A percentile compares a stretch with the other conserved stretches of the same genome.
These are phyloP conservation scores for Aspergillus clavatus DNA, from an alignment of 2,329 filamentous ascomycete species.

Conservation along the genomic window DNA sequence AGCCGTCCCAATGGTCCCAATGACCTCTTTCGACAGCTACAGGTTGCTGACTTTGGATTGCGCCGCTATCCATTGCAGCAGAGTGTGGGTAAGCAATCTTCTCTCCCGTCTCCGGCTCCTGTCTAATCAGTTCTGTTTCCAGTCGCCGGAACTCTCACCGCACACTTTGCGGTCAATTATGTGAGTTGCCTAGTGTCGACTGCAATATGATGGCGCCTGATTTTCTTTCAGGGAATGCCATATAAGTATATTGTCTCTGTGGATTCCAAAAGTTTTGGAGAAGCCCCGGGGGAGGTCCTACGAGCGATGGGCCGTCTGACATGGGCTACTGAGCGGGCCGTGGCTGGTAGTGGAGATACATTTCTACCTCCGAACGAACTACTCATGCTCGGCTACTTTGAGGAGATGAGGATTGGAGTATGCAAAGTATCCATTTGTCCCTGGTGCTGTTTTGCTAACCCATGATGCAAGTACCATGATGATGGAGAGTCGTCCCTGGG, in stretches of 20 bases:
- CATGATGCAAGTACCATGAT: slow-evolving; percentile 50
- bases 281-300: slow-evolving; percentile 41
- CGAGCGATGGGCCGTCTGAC: slow-evolving; percentile 47
- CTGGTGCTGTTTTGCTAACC: neutral
- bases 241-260: slow-evolving; percentile 56
- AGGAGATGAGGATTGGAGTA: slow-evolving; percentile 51
- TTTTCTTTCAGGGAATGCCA: slow-evolving; percentile 46
- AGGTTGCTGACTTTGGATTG: slow-evolving; percentile 44
- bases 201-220: slow-evolving; percentile 2
- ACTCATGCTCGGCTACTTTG: slow-evolving; percentile 52
- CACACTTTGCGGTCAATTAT: slow-evolving; percentile 48
- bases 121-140: neutral
- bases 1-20: slow-evolving; percentile 53
- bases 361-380: slow-evolving; percentile 51
- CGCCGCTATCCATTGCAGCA: slow-evolving; percentile 36
- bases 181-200: slow-evolving; percentile 22
- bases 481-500: slow-evolving; percentile 55
- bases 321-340: slow-evolving; percentile 47
- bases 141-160: slow-evolving; percentile 39
- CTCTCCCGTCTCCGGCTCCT: too few species aligned
- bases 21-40: slow-evolving; percentile 53
- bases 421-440: slow-evolving; percentile 10
- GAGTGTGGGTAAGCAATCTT: slow-evolving; percentile 29
- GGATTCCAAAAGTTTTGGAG: slow-evolving; percentile 39
- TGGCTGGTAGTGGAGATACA: slow-evolving; percentile 21